Evolutionary conservation across 2,329 filamentous ascomycete species (phyloP), one percentile per base, ranked within the genome.

Genomic region (Stachybotrys echinatus): DNA sequence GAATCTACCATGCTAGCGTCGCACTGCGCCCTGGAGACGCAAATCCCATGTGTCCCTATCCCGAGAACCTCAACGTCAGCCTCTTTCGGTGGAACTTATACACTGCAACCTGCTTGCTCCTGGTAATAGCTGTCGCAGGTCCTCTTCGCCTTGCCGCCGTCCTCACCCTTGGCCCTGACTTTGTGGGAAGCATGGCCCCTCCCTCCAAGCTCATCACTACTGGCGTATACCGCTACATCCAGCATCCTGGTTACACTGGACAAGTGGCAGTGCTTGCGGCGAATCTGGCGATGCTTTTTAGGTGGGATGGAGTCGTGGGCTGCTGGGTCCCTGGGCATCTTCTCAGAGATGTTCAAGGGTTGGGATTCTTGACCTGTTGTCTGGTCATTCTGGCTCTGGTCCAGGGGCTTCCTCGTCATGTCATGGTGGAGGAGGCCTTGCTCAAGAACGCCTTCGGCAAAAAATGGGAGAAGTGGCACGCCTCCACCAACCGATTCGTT

Each of bases 391-490:
- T 34, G 23, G 44, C 44, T 17, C 23, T 46, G 22, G 44, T 46
- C 12, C 22, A 46, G 19, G 44, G 44, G 8, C 14, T 46, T 8
- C 44, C 44, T 4, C 12, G 23, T 27, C 44, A 46, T 37, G 27
- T 46, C 44, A 37, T 19, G 14, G 12, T 31, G n/a, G 44, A 46
- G 27, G 44, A 46, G 23, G 7, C 23, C 8, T 14, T 46, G 17
- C 23, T 46, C 17, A 46, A 37, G 19, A 37, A 46, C 7, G 44
- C 44, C 3, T 46, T 46, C 19, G 44, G 44, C 23, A 31, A 18
- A 17, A 46, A 37, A n/a, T 46, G 44, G 44, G 44, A 46, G 23
- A 37, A 17, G 23, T 46, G 44, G 44, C 23, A 37, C 27, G 44
- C 22, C 12, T 31, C 23, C 8, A 46, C 44, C 12, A 19, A 18